Conservation (phyloP, 495 filamentous ascomycete species). For the Cryomyces minteri region DNA sequence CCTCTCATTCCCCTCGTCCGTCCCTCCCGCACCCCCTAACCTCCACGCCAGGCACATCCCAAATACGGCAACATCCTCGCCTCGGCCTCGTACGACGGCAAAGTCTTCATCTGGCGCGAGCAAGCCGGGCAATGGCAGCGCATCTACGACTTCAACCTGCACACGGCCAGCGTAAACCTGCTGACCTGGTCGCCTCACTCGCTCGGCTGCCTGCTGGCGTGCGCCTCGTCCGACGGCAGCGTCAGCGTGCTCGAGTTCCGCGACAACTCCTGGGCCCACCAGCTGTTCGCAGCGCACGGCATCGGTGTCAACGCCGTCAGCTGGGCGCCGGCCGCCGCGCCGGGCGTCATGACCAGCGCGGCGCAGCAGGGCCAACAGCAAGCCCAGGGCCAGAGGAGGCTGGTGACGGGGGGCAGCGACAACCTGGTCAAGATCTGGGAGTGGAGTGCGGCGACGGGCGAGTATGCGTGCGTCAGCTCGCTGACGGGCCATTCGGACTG, state of each 20-base stretch:
- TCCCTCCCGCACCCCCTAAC: slow-evolving; percentile 4
- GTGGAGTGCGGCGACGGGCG: slow-evolving; percentile 25
- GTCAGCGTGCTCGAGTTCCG: slow-evolving; percentile 90
- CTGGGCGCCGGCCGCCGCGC: slow-evolving; percentile 72
- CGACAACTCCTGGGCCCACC: slow-evolving; percentile 72
- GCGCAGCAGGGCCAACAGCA: slow-evolving; percentile 34
- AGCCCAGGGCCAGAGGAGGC: slow-evolving; percentile 41
- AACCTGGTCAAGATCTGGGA: slow-evolving; percentile 86
- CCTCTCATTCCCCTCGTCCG: slow-evolving; percentile 1
- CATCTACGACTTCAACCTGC: slow-evolving; percentile 77
- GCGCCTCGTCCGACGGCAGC: slow-evolving; percentile 81
- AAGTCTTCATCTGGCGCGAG: slow-evolving; percentile 97
- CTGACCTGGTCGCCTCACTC: slow-evolving; percentile 96
- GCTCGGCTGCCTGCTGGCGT: slow-evolving; percentile 82
- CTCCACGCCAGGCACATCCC: slow-evolving; percentile 52
- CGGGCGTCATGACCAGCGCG: slow-evolving; percentile 64
- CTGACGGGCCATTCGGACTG: slow-evolving; percentile 78
- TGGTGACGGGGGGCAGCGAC: slow-evolving; percentile 89
- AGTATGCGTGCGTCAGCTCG: slow-evolving; percentile 32
- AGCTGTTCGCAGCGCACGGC: slow-evolving; percentile 79
- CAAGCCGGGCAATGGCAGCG: slow-evolving; percentile 39
- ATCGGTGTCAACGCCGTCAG: slow-evolving; percentile 87
- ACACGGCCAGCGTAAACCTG: slow-evolving; percentile 91
- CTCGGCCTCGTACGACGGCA: slow-evolving; percentile 86
- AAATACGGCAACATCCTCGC: slow-evolving; percentile 98